Base-by-base conservation (phyloP, 331 rosid species). In the Malus hybrid region DNA sequence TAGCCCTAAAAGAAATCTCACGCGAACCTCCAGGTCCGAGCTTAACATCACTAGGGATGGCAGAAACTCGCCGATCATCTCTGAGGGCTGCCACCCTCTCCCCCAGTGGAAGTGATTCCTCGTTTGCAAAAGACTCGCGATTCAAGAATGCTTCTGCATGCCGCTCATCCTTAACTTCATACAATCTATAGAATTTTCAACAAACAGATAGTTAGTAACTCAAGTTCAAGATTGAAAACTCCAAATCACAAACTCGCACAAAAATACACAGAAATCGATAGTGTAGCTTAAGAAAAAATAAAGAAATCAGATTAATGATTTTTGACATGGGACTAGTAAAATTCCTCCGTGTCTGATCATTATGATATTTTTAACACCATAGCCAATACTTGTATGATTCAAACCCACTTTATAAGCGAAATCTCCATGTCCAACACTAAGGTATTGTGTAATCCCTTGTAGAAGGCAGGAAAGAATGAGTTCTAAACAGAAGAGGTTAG, bases 91-190 rank as follows among this genome's bases (percentile, higher is more conserved):
- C 89, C 69, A 88, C 87, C 81, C 94, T 90, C 71, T 94, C 99
- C 67, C 97, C 98, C 76, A 94, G 28, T 48, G 97, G 90, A 83
- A 94, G 92, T 16, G 82, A 33, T 11, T 88, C 89, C 85, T 94
- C 96, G 64, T 78, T 88, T 39, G 91, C 92, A 79, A 90, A 91
- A 68, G 99, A 94, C 66, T 76, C 84, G 48, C 79, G 81, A 78
- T 84, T 92, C 88, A 88, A 78, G 82, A 92, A 92, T 20, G 99
- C 99, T 71, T 90, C 99, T 15, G 97, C 97, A 69, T 94, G 99
- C 79, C 83, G 80, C 78, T 90, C 97, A 71, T 94, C 87, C 91
- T 92, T 94, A 66, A 89, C 83, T 81, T 94, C 99, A 76, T 87
- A 86, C 86, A 94, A 82, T 84, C 98, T 93, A 82, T 64, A 44